Conservation (phyloP, 2,329 filamentous ascomycete species). For the Fusarium lateritium region DNA sequence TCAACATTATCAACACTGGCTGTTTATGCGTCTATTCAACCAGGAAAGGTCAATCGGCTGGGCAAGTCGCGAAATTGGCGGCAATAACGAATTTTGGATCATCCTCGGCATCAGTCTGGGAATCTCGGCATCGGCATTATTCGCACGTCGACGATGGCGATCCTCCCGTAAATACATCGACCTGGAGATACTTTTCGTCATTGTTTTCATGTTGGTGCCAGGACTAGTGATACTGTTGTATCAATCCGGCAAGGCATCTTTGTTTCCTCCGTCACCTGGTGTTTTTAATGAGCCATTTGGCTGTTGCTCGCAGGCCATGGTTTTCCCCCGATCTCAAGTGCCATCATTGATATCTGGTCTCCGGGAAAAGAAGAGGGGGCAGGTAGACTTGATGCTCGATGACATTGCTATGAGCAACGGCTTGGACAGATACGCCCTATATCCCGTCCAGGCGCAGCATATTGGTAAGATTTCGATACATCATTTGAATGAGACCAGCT, state of each 20-base stretch:
- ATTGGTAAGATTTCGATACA: background rate
- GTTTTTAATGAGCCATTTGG: constrained; percentile 31
- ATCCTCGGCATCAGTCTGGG: constrained; percentile 11
- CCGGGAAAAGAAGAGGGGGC: background rate
- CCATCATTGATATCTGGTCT: constrained; percentile 5
- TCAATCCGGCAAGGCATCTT: constrained; percentile 28
- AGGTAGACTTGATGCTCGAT: constrained; percentile 28
- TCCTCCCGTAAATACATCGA: constrained; percentile 9
- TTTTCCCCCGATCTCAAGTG: constrained; percentile 9
- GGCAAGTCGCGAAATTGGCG: constrained; percentile 20
- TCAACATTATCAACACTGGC: constrained; percentile 1
- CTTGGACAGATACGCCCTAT: constrained; percentile 24
- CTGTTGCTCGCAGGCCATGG: constrained; percentile 31
- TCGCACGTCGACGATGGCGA: constrained; percentile 12
- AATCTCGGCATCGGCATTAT: background rate
- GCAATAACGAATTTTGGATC: constrained; percentile 19
- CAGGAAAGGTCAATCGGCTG: constrained; percentile 26
- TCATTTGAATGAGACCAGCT: rapidly evolving
- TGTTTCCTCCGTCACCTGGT: constrained; percentile 8
- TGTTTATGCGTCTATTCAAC: constrained; percentile 31
- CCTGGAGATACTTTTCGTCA: background rate
- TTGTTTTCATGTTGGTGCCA: constrained; percentile 16
- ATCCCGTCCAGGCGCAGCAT: constrained; percentile 27
- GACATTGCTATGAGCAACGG: constrained; percentile 5
- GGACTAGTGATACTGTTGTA: constrained; percentile 22